Conservation (phyloP, 352 stramenopile species). For the Pythium myriotylum region DNA sequence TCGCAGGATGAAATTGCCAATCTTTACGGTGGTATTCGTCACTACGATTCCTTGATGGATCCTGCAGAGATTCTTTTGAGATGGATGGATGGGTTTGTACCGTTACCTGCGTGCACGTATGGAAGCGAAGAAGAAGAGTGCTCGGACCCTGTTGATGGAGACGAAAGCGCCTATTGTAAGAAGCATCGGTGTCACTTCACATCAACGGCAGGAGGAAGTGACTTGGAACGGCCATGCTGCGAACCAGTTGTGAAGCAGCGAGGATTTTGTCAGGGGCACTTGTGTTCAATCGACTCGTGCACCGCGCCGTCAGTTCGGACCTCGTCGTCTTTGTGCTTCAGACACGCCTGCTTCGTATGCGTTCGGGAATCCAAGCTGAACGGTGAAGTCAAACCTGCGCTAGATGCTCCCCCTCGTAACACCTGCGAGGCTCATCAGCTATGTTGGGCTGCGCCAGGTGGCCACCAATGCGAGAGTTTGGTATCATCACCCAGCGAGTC, state of each 20-base stretch:
- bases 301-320: constrained; percentile 25
- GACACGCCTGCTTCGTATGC: constrained; percentile 69
- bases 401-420: constrained; percentile 53
- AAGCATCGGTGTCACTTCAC: constrained; percentile 31
- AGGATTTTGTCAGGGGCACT: constrained; percentile 46
- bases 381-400: constrained; percentile 28
- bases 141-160: constrained; percentile 31
- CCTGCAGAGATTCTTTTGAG: constrained; percentile 56
- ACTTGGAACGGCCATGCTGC: constrained; percentile 28
- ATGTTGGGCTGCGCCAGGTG: constrained; percentile 42
- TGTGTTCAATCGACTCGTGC: constrained; percentile 35
- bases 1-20: constrained; percentile 32
- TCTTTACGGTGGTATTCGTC: constrained; percentile 53
- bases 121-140: constrained; percentile 31
- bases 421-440: constrained; percentile 50
- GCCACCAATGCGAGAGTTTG: constrained; percentile 40
- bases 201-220: background rate
- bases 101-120: constrained; percentile 41
- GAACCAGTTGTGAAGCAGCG: constrained; percentile 28
- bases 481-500: constrained; percentile 33
- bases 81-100: constrained; percentile 61
- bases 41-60: constrained; percentile 59
- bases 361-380: constrained; percentile 17
- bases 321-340: constrained; percentile 42
- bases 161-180: constrained; percentile 28